Evolutionary conservation across 2,329 filamentous ascomycete species (phyloP).

Genomic region (Blastomyces emzantsi): DNA sequence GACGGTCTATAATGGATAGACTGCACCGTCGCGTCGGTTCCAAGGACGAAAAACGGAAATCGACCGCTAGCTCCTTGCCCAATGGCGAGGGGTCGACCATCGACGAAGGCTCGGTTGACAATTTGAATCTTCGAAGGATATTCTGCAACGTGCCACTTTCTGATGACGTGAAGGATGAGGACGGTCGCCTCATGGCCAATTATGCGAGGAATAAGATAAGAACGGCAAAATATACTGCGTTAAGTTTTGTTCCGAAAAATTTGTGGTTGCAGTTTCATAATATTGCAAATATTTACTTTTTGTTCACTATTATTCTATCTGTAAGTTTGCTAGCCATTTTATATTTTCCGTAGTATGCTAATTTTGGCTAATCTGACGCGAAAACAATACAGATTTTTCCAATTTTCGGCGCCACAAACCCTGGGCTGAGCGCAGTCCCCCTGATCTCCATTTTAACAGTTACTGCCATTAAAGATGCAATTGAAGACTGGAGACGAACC

Average conservation of each 20-base stretch:
- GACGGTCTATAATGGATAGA: conserved; percentile 71
- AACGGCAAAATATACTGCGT: conserved; percentile 91
- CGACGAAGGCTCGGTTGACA: conserved; percentile 24
- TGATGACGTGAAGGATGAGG: conserved; percentile 63
- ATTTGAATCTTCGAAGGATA: conserved; percentile 48
- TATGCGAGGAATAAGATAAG: conserved; percentile 94
- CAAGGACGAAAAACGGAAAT: conserved; percentile 60
- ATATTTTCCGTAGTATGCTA: conserved; percentile 1
- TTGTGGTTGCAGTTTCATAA: conserved; percentile 98
- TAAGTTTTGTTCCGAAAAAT: conserved; percentile 95
- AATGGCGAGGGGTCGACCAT: conserved; percentile 17
- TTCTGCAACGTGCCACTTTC: conserved; percentile 86
- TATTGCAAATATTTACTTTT: conserved; percentile 95
- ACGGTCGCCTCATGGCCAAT: conserved; percentile 60
- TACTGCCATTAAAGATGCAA: conserved; percentile 86
- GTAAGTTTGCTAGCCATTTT: conserved; percentile 50
- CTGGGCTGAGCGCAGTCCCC: conserved; percentile 80
- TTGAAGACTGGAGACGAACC: conserved; percentile 91
- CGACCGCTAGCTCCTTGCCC: conserved; percentile 32
- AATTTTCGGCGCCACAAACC: conserved; percentile 88
- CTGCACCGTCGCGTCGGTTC: conserved; percentile 53
- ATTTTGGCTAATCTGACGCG: neutral
- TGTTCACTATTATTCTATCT: conserved; percentile 88
- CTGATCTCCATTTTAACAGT: conserved; percentile 85
- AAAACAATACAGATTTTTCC: conserved; percentile 65